Percentiles rank a stretch among this genome's conserved stretches.
Conservation (phyloP, 176 grass and related monocot species). For the Saccharum officinarum region DNA sequence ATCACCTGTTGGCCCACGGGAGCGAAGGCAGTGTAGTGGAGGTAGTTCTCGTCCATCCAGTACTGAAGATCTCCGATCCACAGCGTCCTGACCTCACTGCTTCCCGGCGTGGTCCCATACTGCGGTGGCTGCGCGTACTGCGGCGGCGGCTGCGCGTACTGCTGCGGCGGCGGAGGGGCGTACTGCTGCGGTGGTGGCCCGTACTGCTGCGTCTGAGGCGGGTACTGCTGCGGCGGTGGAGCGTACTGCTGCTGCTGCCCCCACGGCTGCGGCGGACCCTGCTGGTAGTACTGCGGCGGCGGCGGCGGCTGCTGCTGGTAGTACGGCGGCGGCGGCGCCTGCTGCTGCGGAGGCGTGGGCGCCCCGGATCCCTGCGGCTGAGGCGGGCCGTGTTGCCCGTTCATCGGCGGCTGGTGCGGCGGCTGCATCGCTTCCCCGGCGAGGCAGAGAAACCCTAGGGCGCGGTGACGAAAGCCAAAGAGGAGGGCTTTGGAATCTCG, state of each 20-base stretch:
- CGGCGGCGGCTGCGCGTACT: conserved; percentile 36
- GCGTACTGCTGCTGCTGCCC: conserved; percentile 28
- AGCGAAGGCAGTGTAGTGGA: conserved; percentile 49
- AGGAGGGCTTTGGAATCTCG: conserved; percentile 28
- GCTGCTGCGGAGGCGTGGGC: neutral
- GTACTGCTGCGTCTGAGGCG: neutral
- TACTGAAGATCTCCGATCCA: conserved; percentile 94
- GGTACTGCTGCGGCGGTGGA: conserved; percentile 26
- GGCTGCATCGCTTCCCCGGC: conserved; percentile 41
- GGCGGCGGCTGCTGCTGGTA: conserved; percentile 15
- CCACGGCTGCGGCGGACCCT: neutral
- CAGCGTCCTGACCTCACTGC: conserved; percentile 70
- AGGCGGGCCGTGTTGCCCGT: conserved; percentile 23
- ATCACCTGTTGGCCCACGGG: conserved; percentile 54
- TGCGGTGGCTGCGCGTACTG: conserved; percentile 39
- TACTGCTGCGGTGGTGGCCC: conserved; percentile 37
- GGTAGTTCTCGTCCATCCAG: conserved; percentile 90
- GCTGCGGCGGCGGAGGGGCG: conserved; percentile 30
- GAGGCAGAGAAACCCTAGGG: conserved; percentile 54
- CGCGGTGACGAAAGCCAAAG: conserved; percentile 11
- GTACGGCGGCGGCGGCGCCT: neutral
- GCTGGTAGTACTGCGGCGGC: conserved; percentile 32
- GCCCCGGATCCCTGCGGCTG: conserved; percentile 5
- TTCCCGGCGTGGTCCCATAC: conserved; percentile 22
- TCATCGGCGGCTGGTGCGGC: conserved; percentile 29